Base-by-base conservation (phyloP, 177 flowering plant genomes). In the Tripterygium wilfordii region DNA sequence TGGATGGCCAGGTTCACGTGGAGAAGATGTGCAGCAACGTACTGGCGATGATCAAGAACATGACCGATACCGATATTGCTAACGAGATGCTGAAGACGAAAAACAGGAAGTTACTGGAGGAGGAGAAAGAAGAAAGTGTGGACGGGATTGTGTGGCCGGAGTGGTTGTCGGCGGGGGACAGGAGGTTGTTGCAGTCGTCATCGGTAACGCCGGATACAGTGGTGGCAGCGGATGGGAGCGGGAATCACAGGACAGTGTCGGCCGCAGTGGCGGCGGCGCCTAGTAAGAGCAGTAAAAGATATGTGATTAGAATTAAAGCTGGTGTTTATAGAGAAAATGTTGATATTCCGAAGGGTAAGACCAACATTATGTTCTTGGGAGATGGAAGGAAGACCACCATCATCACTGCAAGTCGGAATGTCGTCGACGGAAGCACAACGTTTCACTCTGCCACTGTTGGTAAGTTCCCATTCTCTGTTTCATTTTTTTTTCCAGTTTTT, bases 181-280 rank as follows among this genome's bases (percentile, higher is more conserved):
- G 96, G 57, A 28, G 71, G 65, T 64, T 88, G 40, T 48, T 92
- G 66, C 95, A 85, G 60, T 52, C 80, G 9, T 29, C 73, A 0
- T 1, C 68, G 0, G 78, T 77, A 58, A 70, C 57, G 14, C 68
- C 91, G 1, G 52, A 88, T 54, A 85, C 67, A 43, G 82, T 75
- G 36, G 96, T 88, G 64, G 91, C 95, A 12, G 88, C 85, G 0
- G 98, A 88, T 48, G 98, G 98, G 1, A 83, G 88, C 20, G 98
- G 98, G 14, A 23, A 82, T 21, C 68, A 45, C 45, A 56, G 28
- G 60, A 85, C 95, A 24, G 85, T 92, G 20, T 13, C 79, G 25
- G 95, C 47, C 0, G 96, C 96, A 1, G 94, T 92, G 61, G 82
- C 72, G 31, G 83, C 82, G 2, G 98, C 96, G 0, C 95, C 95